Evolutionary conservation across 2,329 filamentous ascomycete genomes (phyloP), one percentile per base, ranked within the genome.

Genomic region (Claviceps africana): DNA sequence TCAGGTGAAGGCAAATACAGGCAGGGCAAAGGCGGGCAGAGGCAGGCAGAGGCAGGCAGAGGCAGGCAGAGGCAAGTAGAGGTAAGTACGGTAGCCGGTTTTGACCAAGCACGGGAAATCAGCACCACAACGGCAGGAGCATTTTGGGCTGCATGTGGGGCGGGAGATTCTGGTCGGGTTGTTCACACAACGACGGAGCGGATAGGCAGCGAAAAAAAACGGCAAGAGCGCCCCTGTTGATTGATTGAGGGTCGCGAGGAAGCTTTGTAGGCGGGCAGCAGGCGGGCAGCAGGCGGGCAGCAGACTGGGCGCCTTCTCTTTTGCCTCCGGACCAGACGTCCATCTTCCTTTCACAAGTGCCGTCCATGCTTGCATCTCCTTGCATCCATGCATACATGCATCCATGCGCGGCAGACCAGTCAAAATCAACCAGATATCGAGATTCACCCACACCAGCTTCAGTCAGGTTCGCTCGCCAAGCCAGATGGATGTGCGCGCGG

Each of bases 1-100:
- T 52, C 53, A 56, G 54, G 51, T 53, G 55, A 53, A 53, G 45
- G 50, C 43, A 30, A 22, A 42, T 9, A 37, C 35, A 17, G n/a
- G 37, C 17, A 17, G n/a, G 7, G 17, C n/a, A 39, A 17, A 39
- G 37, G 37, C 17, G n/a, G n/a, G 37, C 6, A n/a, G 37, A 15
- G 17, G n/a, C 9, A 17, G 7, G 17, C n/a, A 39, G n/a, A 39
- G 37, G 37, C 17, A 39, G n/a, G 37, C 6, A n/a, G 37, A 15
- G 17, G n/a, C 9, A n/a, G 7, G n/a, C 19, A n/a, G 11, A 42
- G 15, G n/a, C 19, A 37, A n/a, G 35, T 37, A 37, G 35, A 37
- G 35, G 17, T 15, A 42, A 13, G 39, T 42, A 47, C 50, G 37
- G 51, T 44, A 42, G 40, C 50, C 35, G 49, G 47, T 52, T 44